These are phyloP conservation scores for Trypanosoma cruzi DNA, from an alignment of 208 protist genomes.

Conservation along the genomic window DNA sequence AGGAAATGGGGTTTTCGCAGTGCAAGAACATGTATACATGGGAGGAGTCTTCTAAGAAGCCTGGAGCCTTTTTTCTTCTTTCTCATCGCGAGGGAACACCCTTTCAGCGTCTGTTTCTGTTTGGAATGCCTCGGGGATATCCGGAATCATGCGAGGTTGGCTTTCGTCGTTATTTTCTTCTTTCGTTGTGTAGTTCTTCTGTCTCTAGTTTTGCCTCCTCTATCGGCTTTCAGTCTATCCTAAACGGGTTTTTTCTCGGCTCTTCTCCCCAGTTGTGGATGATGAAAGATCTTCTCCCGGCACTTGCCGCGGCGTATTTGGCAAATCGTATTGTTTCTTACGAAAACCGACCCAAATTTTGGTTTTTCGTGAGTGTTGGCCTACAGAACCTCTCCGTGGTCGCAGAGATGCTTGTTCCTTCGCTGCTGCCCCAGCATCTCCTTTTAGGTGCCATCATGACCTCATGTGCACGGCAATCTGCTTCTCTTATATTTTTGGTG, in stretches of 20 bases:
- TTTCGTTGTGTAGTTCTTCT: constrained; percentile 70
- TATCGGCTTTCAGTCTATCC: constrained; percentile 82
- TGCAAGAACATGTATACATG: constrained; percentile 45
- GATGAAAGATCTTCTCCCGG: constrained; percentile 82
- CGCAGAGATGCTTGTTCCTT: constrained; percentile 82
- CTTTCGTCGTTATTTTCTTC: constrained; percentile 80
- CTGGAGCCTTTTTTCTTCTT: constrained; percentile 3
- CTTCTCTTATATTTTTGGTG: constrained; percentile 85
- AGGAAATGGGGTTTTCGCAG: constrained; percentile 51
- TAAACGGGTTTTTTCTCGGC: constrained; percentile 81
- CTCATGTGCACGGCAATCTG: constrained; percentile 81
- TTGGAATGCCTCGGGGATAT: constrained; percentile 83
- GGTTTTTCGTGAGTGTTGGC: constrained; percentile 81
- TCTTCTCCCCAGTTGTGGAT: constrained; percentile 88
- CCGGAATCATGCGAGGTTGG: constrained; percentile 67
- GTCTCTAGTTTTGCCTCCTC: constrained; percentile 87
- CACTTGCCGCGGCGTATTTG: constrained; percentile 75
- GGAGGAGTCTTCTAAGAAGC: neutral
- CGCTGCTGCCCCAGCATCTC: constrained; percentile 59
- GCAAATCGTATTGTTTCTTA: constrained; percentile 85
- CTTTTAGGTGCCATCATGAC: constrained; percentile 69
- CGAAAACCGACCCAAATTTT: constrained; percentile 90
- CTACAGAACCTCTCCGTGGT: constrained; percentile 81
- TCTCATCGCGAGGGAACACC: constrained; percentile 33
- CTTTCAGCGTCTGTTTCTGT: constrained; percentile 40